phyloP scores from a whole-genome alignment of 352 stramenopile genomes.

The Globisporangium apiculatum region DNA sequence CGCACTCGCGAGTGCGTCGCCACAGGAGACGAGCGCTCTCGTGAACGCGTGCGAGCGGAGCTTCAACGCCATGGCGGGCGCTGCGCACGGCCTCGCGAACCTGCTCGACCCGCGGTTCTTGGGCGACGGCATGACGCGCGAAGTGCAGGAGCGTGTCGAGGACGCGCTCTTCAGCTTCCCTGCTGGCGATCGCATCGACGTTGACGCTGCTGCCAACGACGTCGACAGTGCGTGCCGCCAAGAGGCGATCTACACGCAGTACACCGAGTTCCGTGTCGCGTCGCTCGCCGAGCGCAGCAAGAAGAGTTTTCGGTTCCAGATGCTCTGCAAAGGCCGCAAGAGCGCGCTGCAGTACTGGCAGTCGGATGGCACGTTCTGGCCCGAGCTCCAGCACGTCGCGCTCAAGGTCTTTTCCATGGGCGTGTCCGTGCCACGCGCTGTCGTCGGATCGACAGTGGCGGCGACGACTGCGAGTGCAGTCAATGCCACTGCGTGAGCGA shows the following conservation, averaged over 20 bases:
- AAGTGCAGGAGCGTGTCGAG: slow-evolving; percentile 25
- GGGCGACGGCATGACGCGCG: slow-evolving; percentile 7
- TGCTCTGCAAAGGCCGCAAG: slow-evolving; percentile 20
- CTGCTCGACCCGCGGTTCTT: slow-evolving; percentile 6
- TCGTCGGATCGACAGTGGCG: background rate
- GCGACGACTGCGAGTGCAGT: background rate
- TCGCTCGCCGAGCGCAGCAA: slow-evolving; percentile 15
- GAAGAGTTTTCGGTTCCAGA: slow-evolving; percentile 17
- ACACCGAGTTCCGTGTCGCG: slow-evolving; percentile 23
- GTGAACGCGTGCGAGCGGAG: slow-evolving; percentile 17
- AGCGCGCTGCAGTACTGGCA: slow-evolving; percentile 24
- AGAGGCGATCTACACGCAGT: slow-evolving; percentile 16
- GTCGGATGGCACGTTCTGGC: slow-evolving; percentile 21
- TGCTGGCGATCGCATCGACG: background rate
- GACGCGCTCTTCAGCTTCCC: slow-evolving; percentile 19
- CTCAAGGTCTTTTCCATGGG: slow-evolving; percentile 6
- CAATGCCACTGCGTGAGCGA: too few species aligned
- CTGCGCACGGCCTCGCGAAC: slow-evolving; percentile 5
- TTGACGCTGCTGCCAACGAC: background rate
- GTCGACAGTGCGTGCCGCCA: slow-evolving; percentile 8
- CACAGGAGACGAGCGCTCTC: slow-evolving; percentile 11
- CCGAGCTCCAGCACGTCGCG: slow-evolving; percentile 19
- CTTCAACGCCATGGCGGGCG: slow-evolving; percentile 12
- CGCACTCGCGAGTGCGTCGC: slow-evolving; percentile 4
- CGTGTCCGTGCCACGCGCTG: too few species aligned